A percentile compares a stretch with the other conserved stretches of the same genome.
Conservation (phyloP, 2,329 filamentous ascomycete genomes). For the Microsporum canis region DNA sequence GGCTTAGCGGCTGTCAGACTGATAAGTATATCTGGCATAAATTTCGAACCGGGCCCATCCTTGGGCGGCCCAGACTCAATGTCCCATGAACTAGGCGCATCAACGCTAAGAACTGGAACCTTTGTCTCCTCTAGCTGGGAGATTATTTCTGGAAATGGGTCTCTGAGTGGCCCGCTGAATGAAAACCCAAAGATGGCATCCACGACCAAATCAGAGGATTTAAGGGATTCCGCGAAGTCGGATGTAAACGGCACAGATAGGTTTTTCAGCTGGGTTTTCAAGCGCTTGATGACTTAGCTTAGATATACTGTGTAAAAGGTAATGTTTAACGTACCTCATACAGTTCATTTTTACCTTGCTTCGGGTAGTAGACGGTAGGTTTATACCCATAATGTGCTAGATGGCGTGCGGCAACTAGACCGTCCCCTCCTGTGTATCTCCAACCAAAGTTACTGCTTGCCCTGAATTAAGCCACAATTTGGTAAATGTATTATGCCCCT, state of each 20-base stretch:
- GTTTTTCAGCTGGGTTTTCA: conserved; percentile 73
- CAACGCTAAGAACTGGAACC: conserved; percentile 73
- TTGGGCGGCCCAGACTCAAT: conserved; percentile 75
- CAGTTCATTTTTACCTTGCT: conserved; percentile 77
- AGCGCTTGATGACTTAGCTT: conserved; percentile 45
- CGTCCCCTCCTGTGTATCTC: conserved; percentile 61
- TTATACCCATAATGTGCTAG: conserved; percentile 84
- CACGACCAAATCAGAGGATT: conserved; percentile 64
- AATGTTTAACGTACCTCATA: conserved; percentile 55
- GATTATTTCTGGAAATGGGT: conserved; percentile 79
- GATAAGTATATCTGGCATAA: conserved; percentile 69
- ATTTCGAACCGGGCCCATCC: conserved; percentile 64
- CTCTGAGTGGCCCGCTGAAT: conserved; percentile 83
- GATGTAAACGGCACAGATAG: conserved; percentile 72
- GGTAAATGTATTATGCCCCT: conserved; percentile 7
- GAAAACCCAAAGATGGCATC: conserved; percentile 96
- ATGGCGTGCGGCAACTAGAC: conserved; percentile 85
- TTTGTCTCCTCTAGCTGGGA: conserved; percentile 59
- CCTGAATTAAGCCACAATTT: background rate
- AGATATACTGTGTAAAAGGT: conserved; percentile 18
- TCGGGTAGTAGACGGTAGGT: conserved; percentile 84
- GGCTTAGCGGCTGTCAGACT: conserved; percentile 92
- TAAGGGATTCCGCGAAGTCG: conserved; percentile 60
- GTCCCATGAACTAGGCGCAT: conserved; percentile 90
- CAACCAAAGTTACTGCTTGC: background rate